Evolutionary conservation across 441 rosid genomes (phyloP).

Genomic region (Populus hybrid): DNA sequence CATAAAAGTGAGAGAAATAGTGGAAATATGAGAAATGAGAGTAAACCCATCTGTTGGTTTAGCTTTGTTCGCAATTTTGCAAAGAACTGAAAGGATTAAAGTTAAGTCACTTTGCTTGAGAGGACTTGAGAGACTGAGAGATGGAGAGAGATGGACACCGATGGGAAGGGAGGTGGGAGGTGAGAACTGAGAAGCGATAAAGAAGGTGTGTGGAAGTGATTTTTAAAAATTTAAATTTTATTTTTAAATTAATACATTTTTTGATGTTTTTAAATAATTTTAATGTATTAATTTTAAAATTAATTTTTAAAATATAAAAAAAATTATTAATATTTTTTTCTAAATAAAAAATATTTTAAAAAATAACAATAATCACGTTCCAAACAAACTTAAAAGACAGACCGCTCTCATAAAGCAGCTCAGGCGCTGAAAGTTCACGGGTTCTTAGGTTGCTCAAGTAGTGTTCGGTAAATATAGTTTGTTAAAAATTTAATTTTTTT

Average conservation of each 20-base stretch:
- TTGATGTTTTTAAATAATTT: too few species aligned
- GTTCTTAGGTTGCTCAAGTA: background rate
- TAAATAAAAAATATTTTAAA: too few species aligned
- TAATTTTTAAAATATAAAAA: too few species aligned
- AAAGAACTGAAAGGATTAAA: background rate
- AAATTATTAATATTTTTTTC: too few species aligned
- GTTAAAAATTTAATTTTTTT: too few species aligned
- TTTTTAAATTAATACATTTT: too few species aligned
- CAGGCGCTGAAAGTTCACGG: background rate
- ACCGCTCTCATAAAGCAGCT: background rate
- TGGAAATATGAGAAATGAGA: background rate
- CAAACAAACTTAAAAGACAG: too few species aligned
- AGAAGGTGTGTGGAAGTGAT: too few species aligned
- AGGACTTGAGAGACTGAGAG: background rate
- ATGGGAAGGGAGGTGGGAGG: background rate
- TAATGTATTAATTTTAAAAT: too few species aligned
- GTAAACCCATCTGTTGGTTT: background rate
- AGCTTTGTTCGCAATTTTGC: background rate
- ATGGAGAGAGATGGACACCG: background rate
- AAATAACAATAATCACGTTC: too few species aligned
- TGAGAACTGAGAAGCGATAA: background rate
- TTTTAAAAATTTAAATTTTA: too few species aligned
- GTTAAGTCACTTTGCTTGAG: background rate
- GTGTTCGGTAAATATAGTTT: too few species aligned
- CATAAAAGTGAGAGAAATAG: constrained; percentile 1